Evolutionary conservation across 2,329 filamentous ascomycete genomes (phyloP), one percentile per base, ranked within the genome.

Genomic region (Aspergillus sp.): DNA sequence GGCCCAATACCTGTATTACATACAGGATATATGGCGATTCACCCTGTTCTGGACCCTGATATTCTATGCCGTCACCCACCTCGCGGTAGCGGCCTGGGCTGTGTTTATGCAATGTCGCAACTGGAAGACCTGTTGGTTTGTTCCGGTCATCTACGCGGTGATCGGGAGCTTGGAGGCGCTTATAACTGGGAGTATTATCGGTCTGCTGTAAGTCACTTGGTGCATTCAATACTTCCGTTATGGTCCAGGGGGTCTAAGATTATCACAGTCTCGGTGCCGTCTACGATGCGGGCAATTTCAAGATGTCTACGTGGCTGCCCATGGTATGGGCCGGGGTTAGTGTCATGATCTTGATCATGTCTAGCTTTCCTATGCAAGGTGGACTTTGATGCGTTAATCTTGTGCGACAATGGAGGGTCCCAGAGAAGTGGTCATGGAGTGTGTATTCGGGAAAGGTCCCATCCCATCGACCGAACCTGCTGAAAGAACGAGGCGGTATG

Each of bases 291-390:
- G 88, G 86, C 26, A 85, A 81, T 59, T 93, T 89, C 55, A 71
- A 78, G 49, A 91, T 94, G 86, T 89, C 86, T 28, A 94, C 88
- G 0, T 94, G 86, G 86, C 83, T 93, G 32, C 88, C 88, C 0
- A 82, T 91, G 51, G 73, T 88, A 14, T 94, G 88, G 88, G 84
- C 78, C 1, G 72, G 84, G 52, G 81, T 89, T 57, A 93, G 86
- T 55, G 78, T 89, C 7, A 58, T 94, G 29, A 72, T 93, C 17
- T 66, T 95, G 28, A 77, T 94, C 30, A 68, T 93, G 41, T 91
- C 86, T 4, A 91, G 85, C 3, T 94, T 94, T 57, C 84, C 86
- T n/a, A 88, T 93, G 32, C 86, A 93, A 53, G 86, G 86, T 30
- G 86, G 84, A 24, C 69, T 94, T 40, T 94, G 60, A 76, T 26